A percentile compares a stretch with the other conserved stretches of the same genome.
phyloP scores from a whole-genome alignment of 495 filamentous ascomycete genomes.

The Platismatia glauca region DNA sequence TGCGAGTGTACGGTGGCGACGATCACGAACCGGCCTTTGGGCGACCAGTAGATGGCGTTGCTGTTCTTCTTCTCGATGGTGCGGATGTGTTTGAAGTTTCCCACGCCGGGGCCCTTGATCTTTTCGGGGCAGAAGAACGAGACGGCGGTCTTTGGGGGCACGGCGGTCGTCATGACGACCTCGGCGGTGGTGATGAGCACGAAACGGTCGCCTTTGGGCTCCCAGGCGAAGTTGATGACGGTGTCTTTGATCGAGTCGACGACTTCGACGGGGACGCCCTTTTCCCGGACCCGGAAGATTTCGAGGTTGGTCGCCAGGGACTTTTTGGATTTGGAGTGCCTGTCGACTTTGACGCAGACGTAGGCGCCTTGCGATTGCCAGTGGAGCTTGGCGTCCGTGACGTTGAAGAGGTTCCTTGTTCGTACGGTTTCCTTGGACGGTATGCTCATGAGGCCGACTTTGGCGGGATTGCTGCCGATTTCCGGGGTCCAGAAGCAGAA shows the following conservation, averaged over 20 bases:
- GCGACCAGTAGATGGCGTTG: slow-evolving; percentile 99
- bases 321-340: slow-evolving; percentile 98
- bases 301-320: slow-evolving; percentile 92
- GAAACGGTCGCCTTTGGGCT: slow-evolving; percentile 93
- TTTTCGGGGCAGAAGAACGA: slow-evolving; percentile 96
- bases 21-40: slow-evolving; percentile 87
- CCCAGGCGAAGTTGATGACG: slow-evolving; percentile 98
- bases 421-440: slow-evolving; percentile 88
- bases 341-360: slow-evolving; percentile 96
- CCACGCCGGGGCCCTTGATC: slow-evolving; percentile 61
- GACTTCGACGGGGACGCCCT: slow-evolving; percentile 95
- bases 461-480: slow-evolving; percentile 95
- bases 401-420: slow-evolving; percentile 93
- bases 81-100: slow-evolving; percentile 90
- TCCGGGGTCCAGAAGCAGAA: slow-evolving; percentile 99
- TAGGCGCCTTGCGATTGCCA: slow-evolving; percentile 94
- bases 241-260: slow-evolving; percentile 95
- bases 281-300: slow-evolving; percentile 93
- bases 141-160: slow-evolving; percentile 87
- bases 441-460: slow-evolving; percentile 91
- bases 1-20: slow-evolving; percentile 86
- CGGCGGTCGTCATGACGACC: slow-evolving; percentile 63
- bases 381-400: slow-evolving; percentile 90
- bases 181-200: slow-evolving; percentile 95
- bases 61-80: slow-evolving; percentile 97